These are phyloP conservation scores for Boletales sp. DNA, from an alignment of 768 basidiomycete genomes.

Conservation along the genomic window DNA sequence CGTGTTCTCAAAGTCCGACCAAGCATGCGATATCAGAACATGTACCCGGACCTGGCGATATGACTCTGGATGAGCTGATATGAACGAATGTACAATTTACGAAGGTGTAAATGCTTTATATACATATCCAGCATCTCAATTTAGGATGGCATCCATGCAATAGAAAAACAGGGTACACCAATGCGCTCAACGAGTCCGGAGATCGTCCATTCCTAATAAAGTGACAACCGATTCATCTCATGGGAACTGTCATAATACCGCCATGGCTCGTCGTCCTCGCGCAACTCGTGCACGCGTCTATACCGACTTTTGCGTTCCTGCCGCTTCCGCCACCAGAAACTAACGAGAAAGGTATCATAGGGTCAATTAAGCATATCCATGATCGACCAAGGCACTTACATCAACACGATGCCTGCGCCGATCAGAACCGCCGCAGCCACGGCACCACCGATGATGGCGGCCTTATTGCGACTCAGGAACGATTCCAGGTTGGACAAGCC, in stretches of 20 bases:
- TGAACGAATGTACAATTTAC: slow-evolving; percentile 10
- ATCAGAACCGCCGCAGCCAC: slow-evolving; percentile 42
- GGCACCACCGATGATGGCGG: slow-evolving; percentile 45
- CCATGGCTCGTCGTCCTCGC: slow-evolving; percentile 32
- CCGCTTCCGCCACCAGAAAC: slow-evolving; percentile 30
- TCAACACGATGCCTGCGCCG: slow-evolving; percentile 31
- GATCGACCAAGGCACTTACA: slow-evolving; percentile 25
- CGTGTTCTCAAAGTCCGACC: slow-evolving; percentile 10
- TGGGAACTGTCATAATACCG: slow-evolving; percentile 19
- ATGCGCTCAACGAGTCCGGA: too few species aligned
- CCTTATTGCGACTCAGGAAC: slow-evolving; percentile 46
- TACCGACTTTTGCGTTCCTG: slow-evolving; percentile 18
- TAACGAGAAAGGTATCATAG: not conserved
- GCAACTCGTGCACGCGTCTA: slow-evolving; percentile 22
- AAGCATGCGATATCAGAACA: slow-evolving; percentile 27
- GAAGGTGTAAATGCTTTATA: slow-evolving; percentile 9
- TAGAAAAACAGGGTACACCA: too few species aligned
- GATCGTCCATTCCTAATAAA: not conserved
- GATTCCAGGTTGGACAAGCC: slow-evolving; percentile 39
- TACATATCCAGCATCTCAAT: slow-evolving; percentile 11
- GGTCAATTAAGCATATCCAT: not conserved
- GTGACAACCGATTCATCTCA: slow-evolving; percentile 10
- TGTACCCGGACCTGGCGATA: slow-evolving; percentile 41
- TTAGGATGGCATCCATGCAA: too few species aligned
- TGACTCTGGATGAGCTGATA: slow-evolving; percentile 49